Evolutionary conservation across 305 asterid species (phyloP), one percentile per base, ranked within the genome.

Genomic region (Nicotiana rustica): DNA sequence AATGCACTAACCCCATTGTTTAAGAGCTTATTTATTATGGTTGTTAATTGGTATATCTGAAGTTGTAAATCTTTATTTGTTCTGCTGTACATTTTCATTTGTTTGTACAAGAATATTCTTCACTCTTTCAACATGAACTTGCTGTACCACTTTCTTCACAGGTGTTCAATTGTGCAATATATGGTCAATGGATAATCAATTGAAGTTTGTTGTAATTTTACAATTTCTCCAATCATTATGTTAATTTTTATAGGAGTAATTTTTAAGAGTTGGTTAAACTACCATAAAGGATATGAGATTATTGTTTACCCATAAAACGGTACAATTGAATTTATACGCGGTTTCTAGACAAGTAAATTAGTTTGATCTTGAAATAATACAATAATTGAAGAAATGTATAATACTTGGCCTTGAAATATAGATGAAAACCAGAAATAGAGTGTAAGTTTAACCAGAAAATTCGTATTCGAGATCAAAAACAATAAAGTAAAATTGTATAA

Each of bases 1-100:
- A 82, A 21, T 65, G 68, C 85, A 44, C 85, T 82, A 82, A 82
- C 81, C 81, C 71, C 62, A 71, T 82, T 75, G 81, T 73, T 82
- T 82, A 56, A 62, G 10, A 75, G 65, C 76, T 60, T 41, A 81
- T 81, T 81, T 81, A n/a, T 77, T 68, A 33, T 77, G 67, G 52
- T 77, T 56, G 67, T 56, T 77, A 17, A 33, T 77, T 77, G 81
- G 67, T 77, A 77, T 56, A 56, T 33, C 55, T 56, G 3, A 77
- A 77, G 81, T 56, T 77, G 81, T 77, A 56, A 17, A 77, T 77
- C 67, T 56, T 77, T 56, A 17, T 56, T 56, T 77, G 49, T 76
- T 76, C 31, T 76, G 67, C 67, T 76, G 52, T 77, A 77, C 81
- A 56, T 77, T 56, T 76, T 33, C 67, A 57, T 4, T 77, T 76